Base-by-base conservation (phyloP, 2,329 filamentous ascomycete species). In the Xylaria hypoxylon region DNA sequence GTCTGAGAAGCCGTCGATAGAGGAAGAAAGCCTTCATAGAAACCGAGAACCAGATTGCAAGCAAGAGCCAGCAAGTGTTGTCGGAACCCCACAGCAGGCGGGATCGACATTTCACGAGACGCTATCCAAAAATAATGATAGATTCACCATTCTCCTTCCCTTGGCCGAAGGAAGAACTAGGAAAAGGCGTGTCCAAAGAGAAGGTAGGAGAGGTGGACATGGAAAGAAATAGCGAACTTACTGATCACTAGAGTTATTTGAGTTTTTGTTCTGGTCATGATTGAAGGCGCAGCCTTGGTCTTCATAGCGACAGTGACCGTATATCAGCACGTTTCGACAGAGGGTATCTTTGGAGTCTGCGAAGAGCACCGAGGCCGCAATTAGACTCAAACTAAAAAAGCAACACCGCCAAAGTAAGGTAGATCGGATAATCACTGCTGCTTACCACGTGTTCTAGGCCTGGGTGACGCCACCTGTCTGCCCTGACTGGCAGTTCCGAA, bases 261-360 rank as follows among this genome's bases (percentile, higher is more conserved):
- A 82, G 70, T 83, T 81, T 79, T 90, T 93, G 72, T 88, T 85
- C 65, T 89, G 87, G 72, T 96, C 92, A 80, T 97, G 94, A 76
- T 94, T 96, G 81, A 96, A 97, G 71, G 91, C 89, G 81, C 94
- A 97, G 81, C 92, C 93, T 81, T 92, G 90, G 77, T 96, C 93
- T 82, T 96, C 92, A 80, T 94, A 97, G 70, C 93, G 91, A 79
- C 94, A 97, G 80, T 95, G 92, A 62, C 94, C 94, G 79, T 97
- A 97, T 74, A 97, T 97, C 68, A 94, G 87, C 68, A 97, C 91
- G 80, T 97, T 97, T 76, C 94, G 91, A 81, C 94, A 97, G 64
- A 95, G 86, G 6, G 93, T 97, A 78, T 96, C 94, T 81, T 95
- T 96, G 79, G 92, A 92, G 81, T 92, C 90, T 91, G 11, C 31